phyloP scores from a whole-genome alignment of 805 yeast genomes.

The Wickerhamiella brachini region DNA sequence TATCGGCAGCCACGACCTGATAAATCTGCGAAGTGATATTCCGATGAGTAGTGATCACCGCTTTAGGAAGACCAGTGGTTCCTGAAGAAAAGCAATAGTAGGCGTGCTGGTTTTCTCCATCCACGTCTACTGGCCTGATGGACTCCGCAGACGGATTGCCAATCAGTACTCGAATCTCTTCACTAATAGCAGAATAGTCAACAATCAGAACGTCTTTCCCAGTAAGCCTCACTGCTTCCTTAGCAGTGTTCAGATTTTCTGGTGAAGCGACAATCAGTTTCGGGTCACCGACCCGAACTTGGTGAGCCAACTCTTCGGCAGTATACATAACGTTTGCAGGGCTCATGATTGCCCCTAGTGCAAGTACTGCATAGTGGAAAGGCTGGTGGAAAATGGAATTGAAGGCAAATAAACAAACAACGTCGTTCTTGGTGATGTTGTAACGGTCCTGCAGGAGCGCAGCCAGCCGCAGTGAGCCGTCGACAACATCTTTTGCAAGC shows the following conservation, averaged over 20 bases:
- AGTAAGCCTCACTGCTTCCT: neutral
- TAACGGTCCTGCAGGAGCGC: slow-evolving; percentile 10
- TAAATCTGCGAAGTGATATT: slow-evolving; percentile 31
- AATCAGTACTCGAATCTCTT: neutral
- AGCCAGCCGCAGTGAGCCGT: slow-evolving; percentile 8
- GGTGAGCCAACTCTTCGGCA: slow-evolving; percentile 18
- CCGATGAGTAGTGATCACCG: slow-evolving; percentile 47
- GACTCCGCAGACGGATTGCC: slow-evolving; percentile 2
- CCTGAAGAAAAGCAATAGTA: slow-evolving; percentile 19
- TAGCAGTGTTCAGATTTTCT: neutral
- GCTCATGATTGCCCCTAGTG: slow-evolving; percentile 19
- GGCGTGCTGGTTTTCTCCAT: slow-evolving; percentile 9
- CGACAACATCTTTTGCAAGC: neutral
- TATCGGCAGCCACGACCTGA: slow-evolving; percentile 6
- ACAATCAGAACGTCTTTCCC: neutral
- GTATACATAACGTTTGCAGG: slow-evolving; percentile 23
- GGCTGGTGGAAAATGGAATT: slow-evolving; percentile 18
- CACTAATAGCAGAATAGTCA: neutral
- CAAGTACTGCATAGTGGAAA: slow-evolving; percentile 18
- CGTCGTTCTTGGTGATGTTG: slow-evolving; percentile 14
- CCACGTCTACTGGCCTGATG: slow-evolving; percentile 7
- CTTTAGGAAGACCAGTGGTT: slow-evolving; percentile 52
- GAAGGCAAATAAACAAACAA: slow-evolving; percentile 18
- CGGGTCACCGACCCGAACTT: slow-evolving; percentile 7
- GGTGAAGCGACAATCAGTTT: neutral